Evolutionary conservation across 2,329 filamentous ascomycete species (phyloP).

Genomic region (Cordyceps militaris): DNA sequence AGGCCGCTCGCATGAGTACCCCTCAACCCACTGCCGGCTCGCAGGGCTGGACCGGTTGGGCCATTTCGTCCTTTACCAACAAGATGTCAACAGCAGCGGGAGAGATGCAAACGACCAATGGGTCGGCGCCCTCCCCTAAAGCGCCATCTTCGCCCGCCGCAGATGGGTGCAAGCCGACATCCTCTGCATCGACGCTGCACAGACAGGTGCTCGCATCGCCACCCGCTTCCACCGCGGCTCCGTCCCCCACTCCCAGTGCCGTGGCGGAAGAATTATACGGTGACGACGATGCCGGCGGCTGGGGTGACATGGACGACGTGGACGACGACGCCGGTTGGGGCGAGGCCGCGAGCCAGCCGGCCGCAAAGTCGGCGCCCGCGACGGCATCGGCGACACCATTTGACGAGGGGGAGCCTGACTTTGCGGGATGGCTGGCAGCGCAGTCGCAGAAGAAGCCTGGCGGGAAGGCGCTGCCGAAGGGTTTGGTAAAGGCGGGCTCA

Average conservation of each 20-base stretch:
- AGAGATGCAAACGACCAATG: slow-evolving; percentile 63
- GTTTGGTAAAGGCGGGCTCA: slow-evolving; percentile 55
- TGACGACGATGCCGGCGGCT: slow-evolving; percentile 62
- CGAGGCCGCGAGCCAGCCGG: slow-evolving; percentile 33
- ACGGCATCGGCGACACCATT: slow-evolving; percentile 45
- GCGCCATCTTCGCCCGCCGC: slow-evolving; percentile 35
- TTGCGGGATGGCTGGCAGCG: slow-evolving; percentile 88
- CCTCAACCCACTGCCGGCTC: slow-evolving; percentile 56
- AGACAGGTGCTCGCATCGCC: slow-evolving; percentile 52
- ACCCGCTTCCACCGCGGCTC: slow-evolving; percentile 38
- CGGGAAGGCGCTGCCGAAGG: slow-evolving; percentile 71
- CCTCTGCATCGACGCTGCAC: slow-evolving; percentile 53
- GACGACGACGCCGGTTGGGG: slow-evolving; percentile 36
- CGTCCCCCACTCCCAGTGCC: slow-evolving; percentile 38
- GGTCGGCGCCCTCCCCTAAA: slow-evolving; percentile 34
- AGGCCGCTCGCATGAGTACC: slow-evolving; percentile 69
- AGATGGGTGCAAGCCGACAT: slow-evolving; percentile 32
- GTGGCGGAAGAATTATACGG: slow-evolving; percentile 45
- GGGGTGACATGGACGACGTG: slow-evolving; percentile 62
- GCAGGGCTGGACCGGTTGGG: slow-evolving; percentile 83
- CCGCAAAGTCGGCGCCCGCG: slow-evolving; percentile 14
- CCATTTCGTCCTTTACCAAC: slow-evolving; percentile 97
- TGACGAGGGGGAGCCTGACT: slow-evolving; percentile 88
- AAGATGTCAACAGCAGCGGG: slow-evolving; percentile 79
- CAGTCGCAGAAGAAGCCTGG: slow-evolving; percentile 68